Conservation (phyloP, 345 rosid species). For the Pugionium dolabratum region DNA sequence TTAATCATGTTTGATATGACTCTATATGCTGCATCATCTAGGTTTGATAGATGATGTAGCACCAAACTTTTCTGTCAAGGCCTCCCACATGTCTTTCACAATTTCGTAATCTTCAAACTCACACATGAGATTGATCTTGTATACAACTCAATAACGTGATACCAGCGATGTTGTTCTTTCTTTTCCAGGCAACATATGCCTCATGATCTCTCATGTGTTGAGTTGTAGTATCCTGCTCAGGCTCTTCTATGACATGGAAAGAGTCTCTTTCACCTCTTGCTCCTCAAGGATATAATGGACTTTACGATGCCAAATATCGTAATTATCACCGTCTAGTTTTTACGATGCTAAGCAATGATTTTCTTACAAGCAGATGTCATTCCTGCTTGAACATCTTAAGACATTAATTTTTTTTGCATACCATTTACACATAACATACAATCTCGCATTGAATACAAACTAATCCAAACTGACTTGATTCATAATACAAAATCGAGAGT, state of each 20-base stretch:
- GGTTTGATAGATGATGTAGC: neutral
- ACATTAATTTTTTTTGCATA: neutral
- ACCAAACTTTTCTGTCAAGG: constrained; percentile 6
- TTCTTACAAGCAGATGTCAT: neutral
- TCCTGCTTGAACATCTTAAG: neutral
- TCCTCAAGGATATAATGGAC: neutral
- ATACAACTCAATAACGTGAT: constrained; percentile 11
- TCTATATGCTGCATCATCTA: constrained; percentile 7
- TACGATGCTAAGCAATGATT: neutral
- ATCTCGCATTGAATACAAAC: neutral
- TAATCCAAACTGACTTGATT: neutral
- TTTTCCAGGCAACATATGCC: neutral
- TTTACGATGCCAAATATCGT: neutral
- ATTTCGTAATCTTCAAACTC: neutral
- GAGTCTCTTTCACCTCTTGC: constrained; percentile 9
- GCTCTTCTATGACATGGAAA: constrained; percentile 17
- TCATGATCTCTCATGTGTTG: constrained; percentile 4
- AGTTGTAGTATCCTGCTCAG: constrained; percentile 1
- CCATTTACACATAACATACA: neutral
- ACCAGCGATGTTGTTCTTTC: constrained; percentile 16
- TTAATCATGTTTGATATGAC: neutral
- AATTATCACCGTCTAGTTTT: neutral
- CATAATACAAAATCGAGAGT: neutral
- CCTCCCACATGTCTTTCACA: constrained; percentile 10
- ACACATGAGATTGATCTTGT: constrained; percentile 23